phyloP scores from a whole-genome alignment of 192 early-diverging fungal genomes.

The Podochytrium sp. region DNA sequence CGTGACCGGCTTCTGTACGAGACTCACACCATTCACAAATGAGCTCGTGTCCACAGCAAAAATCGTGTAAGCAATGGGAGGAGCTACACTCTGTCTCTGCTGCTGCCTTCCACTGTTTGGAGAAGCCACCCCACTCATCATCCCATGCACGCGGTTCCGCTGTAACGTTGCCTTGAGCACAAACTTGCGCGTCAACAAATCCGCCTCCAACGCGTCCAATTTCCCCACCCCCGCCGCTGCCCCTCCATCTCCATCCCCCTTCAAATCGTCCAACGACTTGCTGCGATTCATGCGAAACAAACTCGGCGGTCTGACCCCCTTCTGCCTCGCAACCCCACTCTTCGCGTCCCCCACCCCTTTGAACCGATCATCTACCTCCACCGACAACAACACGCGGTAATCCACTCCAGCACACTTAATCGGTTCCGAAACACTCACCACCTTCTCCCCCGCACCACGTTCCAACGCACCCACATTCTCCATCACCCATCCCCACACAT shows the following conservation, averaged over 20 bases:
- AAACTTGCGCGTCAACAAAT: background rate
- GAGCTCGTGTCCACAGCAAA: constrained; percentile 26
- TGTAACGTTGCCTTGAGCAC: constrained; percentile 42
- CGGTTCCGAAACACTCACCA: constrained; percentile 15
- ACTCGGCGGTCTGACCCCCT: background rate
- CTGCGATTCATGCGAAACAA: constrained; percentile 7
- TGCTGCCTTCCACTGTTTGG: background rate
- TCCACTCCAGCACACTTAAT: constrained; percentile 46
- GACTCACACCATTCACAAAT: constrained; percentile 14
- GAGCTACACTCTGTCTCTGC: background rate
- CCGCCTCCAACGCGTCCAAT: background rate
- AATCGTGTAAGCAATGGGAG: constrained; percentile 38
- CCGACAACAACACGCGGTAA: constrained; percentile 42
- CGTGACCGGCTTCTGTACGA: constrained; percentile 24
- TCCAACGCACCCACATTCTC: constrained; percentile 5
- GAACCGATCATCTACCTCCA: constrained; percentile 20
- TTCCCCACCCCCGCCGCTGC: background rate
- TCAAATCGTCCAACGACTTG: constrained; percentile 20
- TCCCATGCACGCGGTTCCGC: constrained; percentile 14
- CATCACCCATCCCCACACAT: constrained; percentile 31
- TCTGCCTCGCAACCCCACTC: background rate
- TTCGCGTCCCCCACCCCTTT: background rate
- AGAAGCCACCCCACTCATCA: constrained; percentile 11
- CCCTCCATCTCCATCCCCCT: background rate
- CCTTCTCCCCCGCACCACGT: background rate